Percentiles rank a stretch among this genome's conserved stretches.
These are phyloP conservation scores for Fusarium agapanthi DNA, from an alignment of 2,329 filamentous ascomycete genomes.

Conservation along the genomic window DNA sequence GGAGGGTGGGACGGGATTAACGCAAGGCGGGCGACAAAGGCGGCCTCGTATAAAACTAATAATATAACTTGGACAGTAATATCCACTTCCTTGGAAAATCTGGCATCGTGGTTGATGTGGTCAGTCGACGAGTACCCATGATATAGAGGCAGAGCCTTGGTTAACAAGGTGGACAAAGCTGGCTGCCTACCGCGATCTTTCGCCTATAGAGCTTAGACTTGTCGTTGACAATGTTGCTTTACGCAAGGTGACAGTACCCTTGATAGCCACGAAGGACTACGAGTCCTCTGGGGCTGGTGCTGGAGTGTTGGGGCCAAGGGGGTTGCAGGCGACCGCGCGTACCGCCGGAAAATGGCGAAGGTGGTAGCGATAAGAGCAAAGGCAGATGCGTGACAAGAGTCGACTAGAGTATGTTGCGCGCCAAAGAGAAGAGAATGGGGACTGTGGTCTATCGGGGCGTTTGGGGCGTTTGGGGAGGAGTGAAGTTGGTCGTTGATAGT, in stretches of 20 bases:
- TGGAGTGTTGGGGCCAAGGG: conserved; percentile 30
- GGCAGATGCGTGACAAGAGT: conserved; percentile 15
- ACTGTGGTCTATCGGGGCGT: conserved; percentile 35
- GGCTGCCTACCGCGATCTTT: conserved; percentile 18
- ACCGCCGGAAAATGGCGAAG: conserved; percentile 42
- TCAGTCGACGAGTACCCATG: conserved; percentile 36
- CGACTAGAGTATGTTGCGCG: conserved; percentile 22
- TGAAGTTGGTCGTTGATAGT: conserved; percentile 43
- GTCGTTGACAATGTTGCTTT: conserved; percentile 33
- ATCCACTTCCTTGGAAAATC: conserved; percentile 22
- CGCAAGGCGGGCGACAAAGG: conserved; percentile 1
- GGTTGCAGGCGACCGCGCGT: conserved; percentile 44
- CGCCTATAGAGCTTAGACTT: conserved; percentile 2
- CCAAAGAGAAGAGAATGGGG: conserved; percentile 31
- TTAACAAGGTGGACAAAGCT: conserved; percentile 5
- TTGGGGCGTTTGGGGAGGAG: conserved; percentile 30
- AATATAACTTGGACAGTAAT: conserved; percentile 7
- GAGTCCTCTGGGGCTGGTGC: conserved; percentile 26
- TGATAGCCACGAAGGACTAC: conserved; percentile 22
- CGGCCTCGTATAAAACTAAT: conserved; percentile 25
- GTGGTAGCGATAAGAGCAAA: conserved; percentile 11
- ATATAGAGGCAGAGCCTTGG: conserved; percentile 32
- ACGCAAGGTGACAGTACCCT: conserved; percentile 21
- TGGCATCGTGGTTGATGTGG: conserved; percentile 22
- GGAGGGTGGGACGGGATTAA: conserved; percentile 36